These are phyloP conservation scores for Plantago lanceolata DNA, from an alignment of 305 asterid species.

Conservation along the genomic window DNA sequence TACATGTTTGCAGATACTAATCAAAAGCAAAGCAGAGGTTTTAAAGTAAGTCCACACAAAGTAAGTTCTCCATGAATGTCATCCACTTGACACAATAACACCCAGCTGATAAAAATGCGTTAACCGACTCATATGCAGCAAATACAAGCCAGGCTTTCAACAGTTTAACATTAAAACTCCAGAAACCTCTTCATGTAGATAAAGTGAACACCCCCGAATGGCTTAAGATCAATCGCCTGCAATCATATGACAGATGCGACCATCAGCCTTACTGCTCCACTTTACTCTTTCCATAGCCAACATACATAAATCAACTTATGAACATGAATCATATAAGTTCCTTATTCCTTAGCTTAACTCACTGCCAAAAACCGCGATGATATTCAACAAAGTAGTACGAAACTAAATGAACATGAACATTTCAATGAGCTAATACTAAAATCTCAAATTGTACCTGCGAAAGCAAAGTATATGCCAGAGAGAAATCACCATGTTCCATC, in stretches of 20 bases:
- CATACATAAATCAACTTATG: too few species aligned
- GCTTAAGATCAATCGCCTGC: constrained; percentile 77
- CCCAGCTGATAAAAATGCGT: too few species aligned
- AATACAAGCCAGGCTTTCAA: neutral
- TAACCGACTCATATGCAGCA: neutral
- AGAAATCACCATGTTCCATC: constrained; percentile 42
- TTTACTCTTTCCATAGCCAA: constrained; percentile 6
- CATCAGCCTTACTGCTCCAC: constrained; percentile 18
- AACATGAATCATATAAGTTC: too few species aligned
- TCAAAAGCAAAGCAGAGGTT: too few species aligned
- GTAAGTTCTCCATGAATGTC: too few species aligned
- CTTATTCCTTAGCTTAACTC: too few species aligned
- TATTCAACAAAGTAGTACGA: too few species aligned
- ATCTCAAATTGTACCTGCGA: constrained; percentile 46
- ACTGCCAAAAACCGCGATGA: too few species aligned
- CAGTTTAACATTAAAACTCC: constrained; percentile 10
- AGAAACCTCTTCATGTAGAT: constrained; percentile 67
- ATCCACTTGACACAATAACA: too few species aligned
- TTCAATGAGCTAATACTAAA: neutral
- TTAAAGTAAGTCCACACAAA: too few species aligned
- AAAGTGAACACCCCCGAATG: constrained; percentile 71
- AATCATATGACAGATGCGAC: constrained; percentile 14
- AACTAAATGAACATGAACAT: neutral
- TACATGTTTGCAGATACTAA: constrained; percentile 1
- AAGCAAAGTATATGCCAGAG: constrained; percentile 48